Evolutionary conservation across 2,329 filamentous ascomycete species (phyloP).

Genomic region (Phaeoacremonium minimum): DNA sequence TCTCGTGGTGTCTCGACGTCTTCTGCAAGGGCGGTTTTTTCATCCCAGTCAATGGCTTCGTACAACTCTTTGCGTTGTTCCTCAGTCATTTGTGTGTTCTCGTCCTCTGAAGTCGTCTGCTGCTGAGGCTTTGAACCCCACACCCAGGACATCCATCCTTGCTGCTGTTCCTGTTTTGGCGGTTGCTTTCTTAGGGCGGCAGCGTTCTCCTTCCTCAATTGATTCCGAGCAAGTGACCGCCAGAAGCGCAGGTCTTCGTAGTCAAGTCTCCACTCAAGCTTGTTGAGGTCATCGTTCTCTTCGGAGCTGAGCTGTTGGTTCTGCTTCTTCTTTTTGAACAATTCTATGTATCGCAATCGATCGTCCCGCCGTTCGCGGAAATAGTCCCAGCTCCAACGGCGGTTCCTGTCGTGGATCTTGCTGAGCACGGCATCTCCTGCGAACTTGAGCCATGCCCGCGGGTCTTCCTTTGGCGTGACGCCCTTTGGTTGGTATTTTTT

Average conservation of each 20-base stretch:
- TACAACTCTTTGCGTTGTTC: constrained; percentile 96
- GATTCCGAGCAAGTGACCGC: constrained; percentile 88
- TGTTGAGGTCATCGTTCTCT: constrained; percentile 69
- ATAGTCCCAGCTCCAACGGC: constrained; percentile 92
- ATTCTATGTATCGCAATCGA: constrained; percentile 78
- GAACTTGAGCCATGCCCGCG: constrained; percentile 87
- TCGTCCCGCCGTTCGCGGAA: constrained; percentile 91
- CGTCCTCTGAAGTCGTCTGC: constrained; percentile 56
- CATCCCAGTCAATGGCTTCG: constrained; percentile 96
- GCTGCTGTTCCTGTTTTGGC: constrained; percentile 50
- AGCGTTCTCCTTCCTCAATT: constrained; percentile 91
- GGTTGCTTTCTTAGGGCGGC: constrained; percentile 69
- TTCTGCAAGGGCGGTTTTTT: constrained; percentile 85
- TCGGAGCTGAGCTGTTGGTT: constrained; percentile 65
- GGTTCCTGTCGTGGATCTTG: constrained; percentile 93
- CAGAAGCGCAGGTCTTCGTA: constrained; percentile 98
- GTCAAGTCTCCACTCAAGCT: constrained; percentile 78
- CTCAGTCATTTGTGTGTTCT: constrained; percentile 86
- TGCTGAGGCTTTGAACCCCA: constrained; percentile 73
- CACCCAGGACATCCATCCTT: constrained; percentile 88
- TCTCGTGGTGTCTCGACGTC: constrained; percentile 87
- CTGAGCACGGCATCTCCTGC: constrained; percentile 83
- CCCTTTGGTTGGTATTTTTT: constrained; percentile 86
- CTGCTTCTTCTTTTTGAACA: constrained; percentile 92
- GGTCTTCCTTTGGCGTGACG: constrained; percentile 79